Conservation (phyloP, 23 red algal genomes). For the Gracilariopsis chorda region DNA sequence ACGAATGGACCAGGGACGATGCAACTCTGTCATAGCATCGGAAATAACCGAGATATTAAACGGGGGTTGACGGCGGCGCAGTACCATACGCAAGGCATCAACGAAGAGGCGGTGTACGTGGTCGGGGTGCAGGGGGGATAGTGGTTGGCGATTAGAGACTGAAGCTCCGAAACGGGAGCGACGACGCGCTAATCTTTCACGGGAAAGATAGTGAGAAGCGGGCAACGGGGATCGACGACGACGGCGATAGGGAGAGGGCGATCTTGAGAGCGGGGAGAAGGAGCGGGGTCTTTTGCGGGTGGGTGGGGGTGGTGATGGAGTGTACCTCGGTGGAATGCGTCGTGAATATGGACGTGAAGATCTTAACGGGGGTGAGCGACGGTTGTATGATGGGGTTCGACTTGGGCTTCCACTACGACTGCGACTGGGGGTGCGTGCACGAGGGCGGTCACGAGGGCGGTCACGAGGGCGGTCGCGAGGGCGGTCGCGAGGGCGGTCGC, state of each 20-base stretch:
- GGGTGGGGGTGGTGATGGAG: too few relatives aligned
- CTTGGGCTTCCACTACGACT: too few relatives aligned
- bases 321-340: too few relatives aligned
- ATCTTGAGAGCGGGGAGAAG: neutral
- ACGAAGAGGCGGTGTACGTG: neutral
- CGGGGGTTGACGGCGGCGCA: neutral
- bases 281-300: neutral
- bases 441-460: neutral
- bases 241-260: neutral
- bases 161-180: neutral
- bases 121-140: neutral
- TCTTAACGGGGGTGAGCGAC: too few relatives aligned
- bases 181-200: neutral
- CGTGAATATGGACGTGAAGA: too few relatives aligned
- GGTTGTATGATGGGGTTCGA: too few relatives aligned
- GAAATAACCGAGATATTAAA: constrained; percentile 38
- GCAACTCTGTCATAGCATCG: neutral
- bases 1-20: neutral
- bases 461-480: neutral
- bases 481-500: neutral
- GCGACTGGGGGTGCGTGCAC: neutral
- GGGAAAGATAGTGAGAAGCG: neutral
- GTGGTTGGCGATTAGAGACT: neutral
- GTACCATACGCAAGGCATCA: neutral
- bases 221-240: neutral